Evolutionary conservation across 2,329 filamentous ascomycete species (phyloP), one percentile per base, ranked within the genome.

Genomic region (Metarhizium brunneum): DNA sequence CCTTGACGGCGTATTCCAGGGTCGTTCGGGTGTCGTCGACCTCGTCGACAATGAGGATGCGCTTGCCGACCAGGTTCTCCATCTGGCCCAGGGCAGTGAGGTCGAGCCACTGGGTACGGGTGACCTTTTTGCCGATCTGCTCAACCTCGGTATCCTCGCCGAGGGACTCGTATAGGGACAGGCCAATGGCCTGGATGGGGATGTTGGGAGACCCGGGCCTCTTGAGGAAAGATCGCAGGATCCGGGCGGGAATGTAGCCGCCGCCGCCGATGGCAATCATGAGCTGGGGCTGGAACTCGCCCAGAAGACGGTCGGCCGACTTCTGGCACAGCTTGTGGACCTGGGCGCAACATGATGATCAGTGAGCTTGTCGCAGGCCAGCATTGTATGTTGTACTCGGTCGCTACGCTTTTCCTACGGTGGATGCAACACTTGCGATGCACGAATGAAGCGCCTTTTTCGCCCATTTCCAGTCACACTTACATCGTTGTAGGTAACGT

Each of bases 221-320:
- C 81, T 95, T 96, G 72, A 99, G 88, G 80, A 99, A 99, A 20
- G 94, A 97, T 61, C 94, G 90, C 61, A 99, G 83, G 72, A 99
- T 99, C 65, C 94, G 89, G 49, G 94, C 94, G 59, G 94, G 94
- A 45, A 99, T 91, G 74, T 96, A 99, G 66, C 94, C 94, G 66
- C 94, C 94, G 62, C 94, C 94, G 65, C 94, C 94, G 71, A 97
- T 97, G 69, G 94, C 94, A 72, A 99, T 95, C 82, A 99, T 96
- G 64, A 99, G 88, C 72, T 96, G 90, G 43, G 94, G 94, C 70
- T 90, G 82, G 80, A 96, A 91, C 16, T 89, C 84, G 69, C 85
- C 77, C 65, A 99, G 85, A 71, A 97, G 95, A 65, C 79, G 78
- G 61, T 84, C 80, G 43, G 92, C 94, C 18, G 90, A 85, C 69